Conservation (phyloP, 2,329 filamentous ascomycete genomes). For the Paecilomyces formosus region DNA sequence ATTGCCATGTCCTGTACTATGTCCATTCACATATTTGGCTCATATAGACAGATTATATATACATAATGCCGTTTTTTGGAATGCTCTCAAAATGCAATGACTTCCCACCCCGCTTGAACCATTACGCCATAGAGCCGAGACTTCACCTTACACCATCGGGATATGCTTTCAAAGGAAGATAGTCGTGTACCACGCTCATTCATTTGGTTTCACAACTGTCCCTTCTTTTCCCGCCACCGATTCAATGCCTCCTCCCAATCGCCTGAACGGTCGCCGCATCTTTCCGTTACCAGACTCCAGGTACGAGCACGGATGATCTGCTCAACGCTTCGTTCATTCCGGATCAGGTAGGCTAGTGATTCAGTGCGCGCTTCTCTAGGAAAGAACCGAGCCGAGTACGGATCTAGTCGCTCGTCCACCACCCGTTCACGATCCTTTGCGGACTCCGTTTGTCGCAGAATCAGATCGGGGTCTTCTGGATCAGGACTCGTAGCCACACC, state of each 20-base stretch:
- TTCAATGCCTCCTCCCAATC: conserved; percentile 61
- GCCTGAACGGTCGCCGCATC: conserved; percentile 56
- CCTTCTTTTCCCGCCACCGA: conserved; percentile 48
- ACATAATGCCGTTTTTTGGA: neutral
- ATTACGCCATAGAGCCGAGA: neutral
- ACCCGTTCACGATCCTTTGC: conserved; percentile 63
- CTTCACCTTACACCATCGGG: neutral
- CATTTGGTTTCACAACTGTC: neutral
- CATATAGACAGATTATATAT: neutral
- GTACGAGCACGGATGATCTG: conserved; percentile 71
- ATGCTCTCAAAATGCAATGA: neutral
- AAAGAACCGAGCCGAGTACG: conserved; percentile 83
- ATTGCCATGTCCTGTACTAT: neutral
- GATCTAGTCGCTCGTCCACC: conserved; percentile 83
- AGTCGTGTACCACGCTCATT: neutral
- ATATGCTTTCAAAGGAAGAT: neutral
- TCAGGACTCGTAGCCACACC: conserved; percentile 81
- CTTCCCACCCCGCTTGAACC: neutral
- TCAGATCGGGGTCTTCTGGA: conserved; percentile 72
- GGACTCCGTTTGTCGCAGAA: conserved; percentile 62
- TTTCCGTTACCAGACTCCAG: conserved; percentile 69
- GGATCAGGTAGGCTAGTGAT: conserved; percentile 62
- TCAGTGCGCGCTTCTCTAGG: conserved; percentile 68
- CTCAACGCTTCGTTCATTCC: conserved; percentile 65
- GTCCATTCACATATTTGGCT: neutral